These are phyloP conservation scores for Halteria grandinella DNA, from an alignment of 73 alveolate species.

Conservation along the genomic window DNA sequence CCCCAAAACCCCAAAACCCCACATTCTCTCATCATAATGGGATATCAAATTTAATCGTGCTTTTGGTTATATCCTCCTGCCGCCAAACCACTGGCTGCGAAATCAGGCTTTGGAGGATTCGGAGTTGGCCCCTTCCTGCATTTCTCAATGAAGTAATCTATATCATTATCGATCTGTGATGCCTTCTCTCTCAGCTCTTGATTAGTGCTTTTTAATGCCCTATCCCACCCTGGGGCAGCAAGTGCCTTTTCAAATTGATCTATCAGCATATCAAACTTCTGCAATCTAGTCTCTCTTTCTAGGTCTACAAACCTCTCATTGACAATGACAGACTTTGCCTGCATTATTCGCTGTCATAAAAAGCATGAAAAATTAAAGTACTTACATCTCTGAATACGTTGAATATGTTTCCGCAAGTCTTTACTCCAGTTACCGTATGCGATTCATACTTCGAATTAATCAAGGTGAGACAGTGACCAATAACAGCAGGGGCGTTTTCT, in stretches of 20 bases:
- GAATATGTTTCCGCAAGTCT: slow-evolving; percentile 27
- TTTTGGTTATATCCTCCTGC: no score
- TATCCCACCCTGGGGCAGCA: slow-evolving; percentile 44
- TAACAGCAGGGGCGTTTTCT: slow-evolving; percentile 47
- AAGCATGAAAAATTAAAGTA: not conserved
- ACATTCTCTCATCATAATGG: no score
- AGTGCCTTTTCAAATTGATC: slow-evolving; percentile 37
- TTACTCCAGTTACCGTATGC: slow-evolving; percentile 1
- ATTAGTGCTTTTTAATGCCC: slow-evolving; percentile 31
- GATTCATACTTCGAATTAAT: slow-evolving; percentile 45
- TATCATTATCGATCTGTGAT: slow-evolving; percentile 17
- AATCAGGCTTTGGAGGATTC: no score
- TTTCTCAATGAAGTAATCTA: slow-evolving; percentile 42
- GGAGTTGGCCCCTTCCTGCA: no score
- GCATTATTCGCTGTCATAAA: slow-evolving; percentile 19
- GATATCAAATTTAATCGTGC: no score
- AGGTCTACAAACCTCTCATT: slow-evolving; percentile 41
- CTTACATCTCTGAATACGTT: slow-evolving; percentile 41
- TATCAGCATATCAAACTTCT: slow-evolving; percentile 32
- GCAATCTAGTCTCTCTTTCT: slow-evolving; percentile 43
- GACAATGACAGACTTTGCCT: slow-evolving; percentile 28
- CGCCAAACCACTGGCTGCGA: no score
- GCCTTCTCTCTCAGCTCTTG: slow-evolving; percentile 40
- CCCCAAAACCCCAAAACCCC: no score
- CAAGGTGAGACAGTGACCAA: slow-evolving; percentile 30